Base-by-base conservation (phyloP, 2,329 filamentous ascomycete genomes). In the Calonectria naviculata region DNA sequence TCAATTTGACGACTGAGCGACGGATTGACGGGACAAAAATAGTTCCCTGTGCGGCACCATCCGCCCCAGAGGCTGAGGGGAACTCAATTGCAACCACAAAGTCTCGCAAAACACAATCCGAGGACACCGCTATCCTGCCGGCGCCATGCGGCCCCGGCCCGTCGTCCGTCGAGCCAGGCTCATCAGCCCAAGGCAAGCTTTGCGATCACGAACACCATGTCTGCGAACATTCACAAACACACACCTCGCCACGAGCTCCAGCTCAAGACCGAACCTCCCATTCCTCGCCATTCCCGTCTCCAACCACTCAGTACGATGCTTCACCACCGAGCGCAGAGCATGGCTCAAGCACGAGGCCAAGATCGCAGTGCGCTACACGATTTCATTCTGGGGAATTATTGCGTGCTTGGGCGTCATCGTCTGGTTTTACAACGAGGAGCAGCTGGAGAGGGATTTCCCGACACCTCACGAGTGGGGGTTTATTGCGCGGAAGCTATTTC, bases 381-480 rank as follows among this genome's bases (percentile, higher is more conserved):
- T 88, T n/a, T 87, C 90, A 31, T 82, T 94, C 46, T 95, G 92
- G 87, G 88, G 91, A 17, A 88, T 92, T 46, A 81, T 91, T 9
- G 84, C 88, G 52, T 88, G 93, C 70, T 82, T 91, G 47, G 85
- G 90, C 44, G 84, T 93, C 12, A 89, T 92, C 44, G 88, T 89
- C 74, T 90, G 91, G 73, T 92, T 92, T 19, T 80, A 95, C 41
- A 88, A 93, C 79, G 92, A 95, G 78, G 94, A 97, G 82, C 85
- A 88, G 71, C 86, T 94, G 52, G 95, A 98, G 84, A 89, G 92
- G 58, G 86, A 89, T 64, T 94, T 92, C 80, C 95, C 95, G 0
- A 95, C 94, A 1, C 95, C 96, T 1, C 89, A 90, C 29, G 95
- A 97, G 81, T 98, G 95, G 95, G 86, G 86, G 0, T 93, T 91